Evolutionary conservation across 768 basidiomycete genomes (phyloP).

Genomic region (Termitomyces sp.): DNA sequence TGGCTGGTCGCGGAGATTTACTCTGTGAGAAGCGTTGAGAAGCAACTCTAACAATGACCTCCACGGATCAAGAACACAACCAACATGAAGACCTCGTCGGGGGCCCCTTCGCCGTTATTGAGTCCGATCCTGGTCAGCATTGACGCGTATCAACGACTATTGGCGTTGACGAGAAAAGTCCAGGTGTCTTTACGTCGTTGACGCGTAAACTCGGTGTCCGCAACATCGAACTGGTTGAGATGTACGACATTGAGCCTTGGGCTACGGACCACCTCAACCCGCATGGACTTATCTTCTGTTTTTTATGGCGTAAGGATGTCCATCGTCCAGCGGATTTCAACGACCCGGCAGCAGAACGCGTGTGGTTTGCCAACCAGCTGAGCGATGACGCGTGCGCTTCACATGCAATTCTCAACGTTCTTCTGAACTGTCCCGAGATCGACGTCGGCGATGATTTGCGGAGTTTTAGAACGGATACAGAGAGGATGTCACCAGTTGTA

Average conservation of each 20-base stretch:
- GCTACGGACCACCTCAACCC: conserved; percentile 58
- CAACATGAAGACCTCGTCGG: conserved; percentile 46
- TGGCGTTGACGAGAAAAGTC: not conserved
- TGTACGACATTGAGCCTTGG: conserved; percentile 64
- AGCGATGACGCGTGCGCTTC: conserved; percentile 66
- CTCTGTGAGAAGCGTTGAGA: too few relatives aligned
- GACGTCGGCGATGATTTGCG: conserved; percentile 44
- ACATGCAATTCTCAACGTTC: conserved; percentile 56
- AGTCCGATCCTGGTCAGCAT: conserved; percentile 46
- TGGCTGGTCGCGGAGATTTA: not conserved
- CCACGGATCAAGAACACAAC: not conserved
- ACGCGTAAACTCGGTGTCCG: conserved; percentile 50
- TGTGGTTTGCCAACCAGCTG: conserved; percentile 71
- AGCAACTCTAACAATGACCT: conserved; percentile 3
- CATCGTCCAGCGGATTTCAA: conserved; percentile 44
- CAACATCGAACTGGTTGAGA: conserved; percentile 51
- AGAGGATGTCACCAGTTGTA: conserved; percentile 55
- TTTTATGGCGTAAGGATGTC: conserved; percentile 50
- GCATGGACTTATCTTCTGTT: conserved; percentile 62
- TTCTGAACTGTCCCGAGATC: conserved; percentile 52
- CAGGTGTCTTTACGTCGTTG: conserved; percentile 58
- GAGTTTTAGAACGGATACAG: conserved; percentile 47
- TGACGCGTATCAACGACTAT: not conserved
- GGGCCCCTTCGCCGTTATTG: conserved; percentile 61
- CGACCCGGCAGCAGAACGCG: conserved; percentile 50